Evolutionary conservation across 306 rosid species (phyloP), one percentile per base, ranked within the genome.

Genomic region (Pachyrhizus erosus): DNA sequence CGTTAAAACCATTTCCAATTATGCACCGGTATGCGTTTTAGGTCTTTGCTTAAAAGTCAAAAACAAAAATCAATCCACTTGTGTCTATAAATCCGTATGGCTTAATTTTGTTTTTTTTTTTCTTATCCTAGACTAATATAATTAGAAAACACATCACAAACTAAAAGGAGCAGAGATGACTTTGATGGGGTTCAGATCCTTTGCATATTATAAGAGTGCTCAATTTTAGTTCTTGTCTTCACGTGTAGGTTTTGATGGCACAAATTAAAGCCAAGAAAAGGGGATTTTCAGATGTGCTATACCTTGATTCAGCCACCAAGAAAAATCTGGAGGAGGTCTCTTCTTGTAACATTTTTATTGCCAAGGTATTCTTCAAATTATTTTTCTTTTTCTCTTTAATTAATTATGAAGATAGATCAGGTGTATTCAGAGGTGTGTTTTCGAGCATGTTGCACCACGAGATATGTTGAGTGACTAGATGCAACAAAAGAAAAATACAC

Each of bases 201-300:
- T 7, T 73, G 29, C 45, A 49, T 17, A 65, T n/a, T 42, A 65
- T 17, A 23, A 11, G 67, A 37, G 58, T 26, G 20, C 14, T 75
- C 31, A n/a, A 18, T 21, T 31, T 27, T 24, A 24, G 34, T 72
- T 42, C 7, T 39, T 80, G 72, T 40, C 23, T 21, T 78, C 49
- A 21, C 33, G 8, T 82, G 64, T 75, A 96, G 98, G 98, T 91
- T 0, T 85, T 96, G 85, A 92, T 87, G 89, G 94, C 98, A 24
- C 84, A 89, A 61, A 42, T 12, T 76, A 84, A 76, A 83, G 99
- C 99, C 27, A 93, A 93, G 84, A 86, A 34, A 67, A 79, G 77
- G 68, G 99, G 99, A 37, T 96, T 83, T 87, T 92, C 99, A 5
- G 99, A 96, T 83, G 99, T 96, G 40, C 55, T 93, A 21, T 96